Evolutionary conservation across 108 stramenopile species (phyloP), one percentile per base, ranked within the genome.

Genomic region (Fistulifera pelliculosa): DNA sequence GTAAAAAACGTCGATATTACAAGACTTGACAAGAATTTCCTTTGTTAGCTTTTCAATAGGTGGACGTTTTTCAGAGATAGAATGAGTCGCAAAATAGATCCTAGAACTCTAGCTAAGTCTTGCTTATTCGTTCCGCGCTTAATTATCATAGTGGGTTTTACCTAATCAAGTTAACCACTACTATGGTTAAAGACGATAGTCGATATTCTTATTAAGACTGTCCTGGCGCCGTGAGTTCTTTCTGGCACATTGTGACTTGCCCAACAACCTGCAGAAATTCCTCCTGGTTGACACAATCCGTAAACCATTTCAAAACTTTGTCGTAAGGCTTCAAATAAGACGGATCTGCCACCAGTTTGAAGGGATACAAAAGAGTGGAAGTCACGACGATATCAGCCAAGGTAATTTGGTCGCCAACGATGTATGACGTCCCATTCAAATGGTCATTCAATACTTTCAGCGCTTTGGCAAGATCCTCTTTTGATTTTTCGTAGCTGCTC

Each of bases 351-450:
- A 90, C 92, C 18, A 96, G 50, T 62, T 82, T 92, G 61, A 94
- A 77, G 14, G 93, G 93, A 71, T 94, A 94, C 12, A 94, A 64
- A 23, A 96, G 79, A 21, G 90, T 80, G 4, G 82, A 83, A 8
- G 68, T 86, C 22, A 94, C 55, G 35, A 76, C 67, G 72, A 96
- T 96, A 62, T 96, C 95, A 1, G 95, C 95, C 26, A 96, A 62
- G 24, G 93, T 94, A 25, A 96, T 66, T 40, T 75, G 66, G 35
- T 90, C 56, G 45, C 76, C 79, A 17, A 94, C 95, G 27, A 94
- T 61, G 61, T 72, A 92, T 41, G 76, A 76, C 24, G 53, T 65
- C 49, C 51, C 49, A 12, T 38, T 22, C 54, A 89, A 58, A 58
- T 85, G 72, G 24, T 57, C 49, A 18, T 96, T 67, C 18, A 96